phyloP scores from a whole-genome alignment of 306 rosid genomes.

The Inga laurina region DNA sequence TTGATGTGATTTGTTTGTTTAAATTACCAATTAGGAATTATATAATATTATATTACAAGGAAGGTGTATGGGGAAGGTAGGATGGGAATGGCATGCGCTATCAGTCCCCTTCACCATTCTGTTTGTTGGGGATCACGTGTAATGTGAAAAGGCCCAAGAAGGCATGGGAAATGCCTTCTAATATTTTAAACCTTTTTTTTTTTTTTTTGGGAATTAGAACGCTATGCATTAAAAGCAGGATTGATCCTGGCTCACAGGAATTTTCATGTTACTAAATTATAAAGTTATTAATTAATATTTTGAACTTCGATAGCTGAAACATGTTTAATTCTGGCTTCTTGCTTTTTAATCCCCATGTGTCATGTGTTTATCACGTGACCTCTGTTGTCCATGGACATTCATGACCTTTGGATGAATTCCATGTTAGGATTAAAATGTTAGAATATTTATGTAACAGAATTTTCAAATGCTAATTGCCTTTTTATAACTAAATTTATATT shows the following conservation, averaged over 20 bases:
- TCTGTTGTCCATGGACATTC: neutral
- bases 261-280: too few relatives aligned
- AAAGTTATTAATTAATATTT: too few relatives aligned
- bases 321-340: too few relatives aligned
- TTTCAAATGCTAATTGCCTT: neutral
- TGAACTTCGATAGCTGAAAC: neutral
- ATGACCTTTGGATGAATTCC: neutral
- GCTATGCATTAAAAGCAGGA: too few relatives aligned
- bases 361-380: neutral
- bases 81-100: neutral
- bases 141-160: neutral
- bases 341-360: neutral
- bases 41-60: too few relatives aligned
- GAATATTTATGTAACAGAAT: neutral
- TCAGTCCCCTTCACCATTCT: neutral
- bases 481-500: neutral
- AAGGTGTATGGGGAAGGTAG: too few relatives aligned
- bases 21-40: neutral
- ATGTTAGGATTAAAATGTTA: neutral
- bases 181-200: neutral
- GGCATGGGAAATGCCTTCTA: neutral
- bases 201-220: too few relatives aligned
- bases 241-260: too few relatives aligned
- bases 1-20: neutral
- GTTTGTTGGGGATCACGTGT: neutral